These are phyloP conservation scores for Filosporella fistucella DNA, from an alignment of 495 filamentous ascomycete genomes.

Conservation along the genomic window DNA sequence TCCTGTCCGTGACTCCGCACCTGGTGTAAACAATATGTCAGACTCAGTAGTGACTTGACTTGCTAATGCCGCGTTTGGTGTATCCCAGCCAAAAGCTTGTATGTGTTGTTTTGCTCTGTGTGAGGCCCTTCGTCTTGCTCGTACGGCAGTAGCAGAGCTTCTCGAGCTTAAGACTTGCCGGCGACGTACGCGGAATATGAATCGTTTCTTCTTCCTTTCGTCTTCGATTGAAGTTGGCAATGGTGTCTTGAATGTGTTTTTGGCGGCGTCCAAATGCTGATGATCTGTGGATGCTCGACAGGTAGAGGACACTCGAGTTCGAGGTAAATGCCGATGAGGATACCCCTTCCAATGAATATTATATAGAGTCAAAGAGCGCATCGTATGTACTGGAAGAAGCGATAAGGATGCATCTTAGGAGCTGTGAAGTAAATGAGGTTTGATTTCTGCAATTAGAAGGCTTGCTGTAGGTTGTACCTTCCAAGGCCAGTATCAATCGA, in stretches of 20 bases:
- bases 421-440: no score
- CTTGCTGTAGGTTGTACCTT: no score
- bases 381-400: conserved; percentile 23
- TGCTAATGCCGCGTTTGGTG: conserved; percentile 3
- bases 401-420: conserved; percentile 18
- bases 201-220: conserved; percentile 13
- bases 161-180: conserved; percentile 9
- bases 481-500: no score
- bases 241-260: conserved; percentile 30
- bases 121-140: not conserved
- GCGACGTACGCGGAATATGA: not conserved
- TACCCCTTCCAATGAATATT: conserved; percentile 46
- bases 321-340: conserved; percentile 36
- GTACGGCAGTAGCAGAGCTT: conserved; percentile 3
- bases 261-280: conserved; percentile 30
- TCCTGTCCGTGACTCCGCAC: not conserved
- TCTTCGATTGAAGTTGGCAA: conserved; percentile 20
- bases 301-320: conserved; percentile 26
- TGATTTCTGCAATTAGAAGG: no score
- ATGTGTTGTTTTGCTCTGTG: conserved; percentile 7
- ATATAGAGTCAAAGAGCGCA: conserved; percentile 41
- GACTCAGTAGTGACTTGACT: not conserved
- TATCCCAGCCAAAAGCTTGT: conserved; percentile 11
- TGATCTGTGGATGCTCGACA: conserved; percentile 5
- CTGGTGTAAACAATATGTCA: not conserved